Conservation (phyloP, 2,329 filamentous ascomycete genomes). For the Ophiostoma australiae region DNA sequence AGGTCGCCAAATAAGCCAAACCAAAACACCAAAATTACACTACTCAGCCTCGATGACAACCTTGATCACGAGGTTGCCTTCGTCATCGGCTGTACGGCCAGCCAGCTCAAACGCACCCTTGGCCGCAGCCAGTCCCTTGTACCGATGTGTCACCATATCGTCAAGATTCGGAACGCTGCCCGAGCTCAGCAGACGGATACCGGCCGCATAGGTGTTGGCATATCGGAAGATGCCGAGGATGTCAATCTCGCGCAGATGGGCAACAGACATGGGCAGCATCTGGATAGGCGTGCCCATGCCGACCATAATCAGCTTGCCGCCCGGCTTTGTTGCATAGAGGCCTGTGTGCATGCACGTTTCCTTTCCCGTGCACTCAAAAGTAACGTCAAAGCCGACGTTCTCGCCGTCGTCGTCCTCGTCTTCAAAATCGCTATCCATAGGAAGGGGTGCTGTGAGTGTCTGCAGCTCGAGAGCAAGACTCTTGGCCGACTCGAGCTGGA, state of each 20-base stretch:
- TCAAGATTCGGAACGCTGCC: slow-evolving; percentile 58
- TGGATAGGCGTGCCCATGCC: slow-evolving; percentile 76
- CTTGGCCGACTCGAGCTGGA: slow-evolving; percentile 49
- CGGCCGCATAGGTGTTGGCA: slow-evolving; percentile 67
- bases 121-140: slow-evolving; percentile 58
- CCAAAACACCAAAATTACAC: not conserved
- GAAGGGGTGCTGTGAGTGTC: slow-evolving; percentile 34
- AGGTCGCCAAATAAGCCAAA: not conserved
- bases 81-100: slow-evolving; percentile 60
- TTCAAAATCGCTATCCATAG: not conserved
- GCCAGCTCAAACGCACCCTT: slow-evolving; percentile 66
- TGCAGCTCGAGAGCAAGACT: slow-evolving; percentile 47
- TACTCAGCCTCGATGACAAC: slow-evolving; percentile 51
- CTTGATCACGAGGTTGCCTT: slow-evolving; percentile 66
- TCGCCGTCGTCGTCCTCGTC: not conserved
- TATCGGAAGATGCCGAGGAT: slow-evolving; percentile 75
- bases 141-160: slow-evolving; percentile 69
- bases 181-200: slow-evolving; percentile 57
- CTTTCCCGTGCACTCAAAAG: slow-evolving; percentile 74
- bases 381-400: slow-evolving; percentile 61
- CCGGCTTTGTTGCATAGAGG: slow-evolving; percentile 66
- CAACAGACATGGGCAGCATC: slow-evolving; percentile 66
- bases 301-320: slow-evolving; percentile 69
- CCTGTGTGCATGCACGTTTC: slow-evolving; percentile 68
- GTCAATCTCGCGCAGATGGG: slow-evolving; percentile 69